A percentile compares a stretch with the other conserved stretches of the same genome.
phyloP scores from a whole-genome alignment of 306 rosid genomes.

The Ormosia semicastrata region DNA sequence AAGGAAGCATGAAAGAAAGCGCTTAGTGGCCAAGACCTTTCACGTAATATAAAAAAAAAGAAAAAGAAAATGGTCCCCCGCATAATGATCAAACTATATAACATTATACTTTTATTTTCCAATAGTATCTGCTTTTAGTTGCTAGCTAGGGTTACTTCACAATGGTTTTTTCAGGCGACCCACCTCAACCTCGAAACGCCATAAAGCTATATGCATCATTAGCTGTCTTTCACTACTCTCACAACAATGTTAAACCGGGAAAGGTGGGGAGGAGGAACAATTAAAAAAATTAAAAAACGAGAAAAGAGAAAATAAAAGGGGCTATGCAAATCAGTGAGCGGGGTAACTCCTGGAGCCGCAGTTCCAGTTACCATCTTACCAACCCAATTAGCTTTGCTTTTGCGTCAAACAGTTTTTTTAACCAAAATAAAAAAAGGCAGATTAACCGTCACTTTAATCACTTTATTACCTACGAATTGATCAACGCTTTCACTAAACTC shows the following conservation, averaged over 20 bases:
- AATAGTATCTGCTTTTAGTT: background rate
- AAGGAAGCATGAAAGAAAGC: conserved; percentile 6
- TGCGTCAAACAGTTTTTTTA: background rate
- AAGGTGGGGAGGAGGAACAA: background rate
- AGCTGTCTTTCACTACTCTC: conserved; percentile 35
- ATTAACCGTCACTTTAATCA: conserved; percentile 2
- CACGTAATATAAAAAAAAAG: background rate
- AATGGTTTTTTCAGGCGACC: conserved; percentile 15
- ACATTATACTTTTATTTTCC: background rate
- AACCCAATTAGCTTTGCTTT: conserved; percentile 8
- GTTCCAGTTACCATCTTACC: background rate
- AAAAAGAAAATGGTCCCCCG: conserved; percentile 18
- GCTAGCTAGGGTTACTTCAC: background rate
- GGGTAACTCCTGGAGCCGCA: background rate
- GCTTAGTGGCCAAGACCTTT: conserved; percentile 2
- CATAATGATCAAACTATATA: background rate
- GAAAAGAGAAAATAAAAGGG: background rate
- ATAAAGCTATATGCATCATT: conserved; percentile 18
- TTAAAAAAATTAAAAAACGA: background rate
- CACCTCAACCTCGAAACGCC: conserved; percentile 24
- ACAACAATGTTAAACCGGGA: conserved; percentile 4
- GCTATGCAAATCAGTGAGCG: conserved; percentile 28
- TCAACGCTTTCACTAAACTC: conserved; percentile 8
- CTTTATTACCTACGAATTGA: background rate
- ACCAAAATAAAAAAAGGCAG: background rate